These are phyloP conservation scores for Cutaneotrichosporon sp. DNA, from an alignment of 1,284 basidiomycete genomes.

Conservation along the genomic window DNA sequence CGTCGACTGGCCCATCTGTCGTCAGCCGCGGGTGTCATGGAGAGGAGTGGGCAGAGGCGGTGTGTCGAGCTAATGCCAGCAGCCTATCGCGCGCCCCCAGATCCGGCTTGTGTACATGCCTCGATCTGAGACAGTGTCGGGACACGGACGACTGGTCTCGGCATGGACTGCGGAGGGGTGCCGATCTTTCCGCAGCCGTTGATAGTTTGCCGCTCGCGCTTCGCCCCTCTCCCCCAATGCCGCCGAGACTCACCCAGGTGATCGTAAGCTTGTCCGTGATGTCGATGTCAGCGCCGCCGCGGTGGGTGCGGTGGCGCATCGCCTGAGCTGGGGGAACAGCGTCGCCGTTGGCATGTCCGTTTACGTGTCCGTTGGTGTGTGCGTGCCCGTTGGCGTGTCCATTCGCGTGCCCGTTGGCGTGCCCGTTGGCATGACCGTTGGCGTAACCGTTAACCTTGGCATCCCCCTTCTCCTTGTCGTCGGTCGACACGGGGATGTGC, in stretches of 20 bases:
- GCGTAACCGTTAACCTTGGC: background rate
- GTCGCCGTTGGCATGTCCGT: background rate
- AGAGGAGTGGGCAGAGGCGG: too few relatives aligned
- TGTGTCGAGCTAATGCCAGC: too few relatives aligned
- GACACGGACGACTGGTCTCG: too few relatives aligned
- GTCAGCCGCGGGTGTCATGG: background rate
- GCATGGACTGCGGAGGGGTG: too few relatives aligned
- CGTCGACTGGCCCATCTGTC: slow-evolving; percentile 55
- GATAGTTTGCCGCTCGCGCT: too few relatives aligned
- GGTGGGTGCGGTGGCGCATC: slow-evolving; percentile 11
- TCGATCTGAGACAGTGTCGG: too few relatives aligned
- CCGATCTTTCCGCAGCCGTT: background rate
- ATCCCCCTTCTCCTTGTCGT: too few relatives aligned
- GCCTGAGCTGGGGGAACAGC: background rate
- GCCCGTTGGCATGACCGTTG: slow-evolving; percentile 9
- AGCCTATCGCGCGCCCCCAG: too few relatives aligned
- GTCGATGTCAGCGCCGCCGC: slow-evolving; percentile 37
- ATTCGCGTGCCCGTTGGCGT: too few relatives aligned
- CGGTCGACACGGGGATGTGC: slow-evolving; percentile 10
- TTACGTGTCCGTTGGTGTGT: background rate
- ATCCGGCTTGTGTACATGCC: too few relatives aligned
- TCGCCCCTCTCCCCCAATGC: background rate
- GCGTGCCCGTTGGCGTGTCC: background rate
- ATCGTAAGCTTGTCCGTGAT: slow-evolving; percentile 49
- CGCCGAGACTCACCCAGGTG: slow-evolving; percentile 44